A percentile compares a stretch with the other conserved stretches of the same genome.
phyloP scores from a whole-genome alignment of 2,329 filamentous ascomycete genomes.

The Pseudocercospora musae region DNA sequence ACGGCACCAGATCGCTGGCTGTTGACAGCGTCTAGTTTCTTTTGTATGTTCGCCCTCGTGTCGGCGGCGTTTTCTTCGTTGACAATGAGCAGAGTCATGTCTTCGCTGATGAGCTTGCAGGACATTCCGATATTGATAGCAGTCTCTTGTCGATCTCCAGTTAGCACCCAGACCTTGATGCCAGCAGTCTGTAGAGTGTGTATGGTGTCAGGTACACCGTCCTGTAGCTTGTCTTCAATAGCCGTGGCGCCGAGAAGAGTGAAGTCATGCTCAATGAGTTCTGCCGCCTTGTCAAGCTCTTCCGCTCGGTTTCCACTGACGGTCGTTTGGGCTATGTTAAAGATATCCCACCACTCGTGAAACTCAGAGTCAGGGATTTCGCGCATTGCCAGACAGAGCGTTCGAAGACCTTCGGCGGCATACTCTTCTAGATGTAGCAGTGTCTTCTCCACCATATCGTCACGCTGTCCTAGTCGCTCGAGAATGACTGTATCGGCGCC shows the following conservation, averaged over 20 bases:
- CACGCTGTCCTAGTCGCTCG: slow-evolving; percentile 79
- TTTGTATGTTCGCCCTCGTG: slow-evolving; percentile 83
- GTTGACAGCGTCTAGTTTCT: slow-evolving; percentile 87
- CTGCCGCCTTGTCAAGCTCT: slow-evolving; percentile 93
- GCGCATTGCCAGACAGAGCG: slow-evolving; percentile 89
- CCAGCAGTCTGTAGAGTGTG: slow-evolving; percentile 94
- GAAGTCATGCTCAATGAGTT: slow-evolving; percentile 90
- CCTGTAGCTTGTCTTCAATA: slow-evolving; percentile 94
- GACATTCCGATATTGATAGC: slow-evolving; percentile 99
- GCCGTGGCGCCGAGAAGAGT: slow-evolving; percentile 90
- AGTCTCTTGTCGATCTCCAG: slow-evolving; percentile 95
- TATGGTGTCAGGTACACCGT: slow-evolving; percentile 96
- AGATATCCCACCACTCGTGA: slow-evolving; percentile 80
- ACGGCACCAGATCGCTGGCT: slow-evolving; percentile 74
- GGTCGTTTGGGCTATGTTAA: slow-evolving; percentile 82
- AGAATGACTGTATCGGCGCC: slow-evolving; percentile 97
- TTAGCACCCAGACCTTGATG: slow-evolving; percentile 98
- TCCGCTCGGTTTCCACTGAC: slow-evolving; percentile 89
- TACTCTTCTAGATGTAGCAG: slow-evolving; percentile 97
- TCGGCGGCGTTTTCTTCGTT: slow-evolving; percentile 80
- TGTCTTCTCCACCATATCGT: slow-evolving; percentile 79
- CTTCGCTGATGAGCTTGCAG: slow-evolving; percentile 95
- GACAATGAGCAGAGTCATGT: slow-evolving; percentile 95
- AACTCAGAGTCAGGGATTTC: slow-evolving; percentile 89
- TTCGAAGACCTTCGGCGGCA: slow-evolving; percentile 90